Conservation (phyloP, 2,329 filamentous ascomycete species). For the Arthrinium puccinioides region DNA sequence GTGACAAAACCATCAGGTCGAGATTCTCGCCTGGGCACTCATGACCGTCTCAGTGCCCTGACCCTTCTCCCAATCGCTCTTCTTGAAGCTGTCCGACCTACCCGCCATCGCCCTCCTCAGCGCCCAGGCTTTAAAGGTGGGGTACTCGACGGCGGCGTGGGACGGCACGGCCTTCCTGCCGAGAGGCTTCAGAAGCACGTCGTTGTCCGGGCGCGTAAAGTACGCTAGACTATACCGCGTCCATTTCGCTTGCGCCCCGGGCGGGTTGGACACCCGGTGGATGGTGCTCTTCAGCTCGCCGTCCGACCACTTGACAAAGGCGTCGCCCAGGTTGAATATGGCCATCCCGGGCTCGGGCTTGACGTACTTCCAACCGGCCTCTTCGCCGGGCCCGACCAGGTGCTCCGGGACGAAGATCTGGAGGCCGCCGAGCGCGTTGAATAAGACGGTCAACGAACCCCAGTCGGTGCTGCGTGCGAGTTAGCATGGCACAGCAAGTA, state of each 20-base stretch:
- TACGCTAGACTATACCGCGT: constrained; percentile 9
- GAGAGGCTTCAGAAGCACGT: constrained; percentile 7
- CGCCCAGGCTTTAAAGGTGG: constrained; percentile 10
- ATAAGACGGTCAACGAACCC: constrained; percentile 9
- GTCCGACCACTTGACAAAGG: constrained; percentile 10
- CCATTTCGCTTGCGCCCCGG: constrained; percentile 7
- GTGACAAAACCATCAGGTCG: too few relatives aligned
- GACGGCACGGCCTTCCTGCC: constrained; percentile 5
- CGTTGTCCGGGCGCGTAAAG: constrained; percentile 8
- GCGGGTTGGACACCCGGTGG: constrained; percentile 7
- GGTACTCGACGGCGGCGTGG: constrained; percentile 3
- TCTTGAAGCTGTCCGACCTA: constrained; percentile 9
- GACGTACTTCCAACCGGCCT: constrained; percentile 9
- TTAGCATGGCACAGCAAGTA: too few relatives aligned
- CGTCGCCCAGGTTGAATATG: constrained; percentile 9
- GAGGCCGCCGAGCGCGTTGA: constrained; percentile 8
- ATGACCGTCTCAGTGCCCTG: too few relatives aligned
- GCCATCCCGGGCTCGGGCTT: constrained; percentile 10
- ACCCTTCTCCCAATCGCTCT: constrained; percentile 9
- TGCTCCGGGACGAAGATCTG: constrained; percentile 7
- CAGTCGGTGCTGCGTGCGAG: constrained; percentile 6
- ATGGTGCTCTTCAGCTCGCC: constrained; percentile 9
- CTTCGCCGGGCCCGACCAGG: constrained; percentile 6
- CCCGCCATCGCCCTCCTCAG: constrained; percentile 9
- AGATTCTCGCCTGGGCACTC: too few relatives aligned